Evolutionary conservation across 108 stramenopile species (phyloP).

Genomic region (Nannochloropsis gaditana): DNA sequence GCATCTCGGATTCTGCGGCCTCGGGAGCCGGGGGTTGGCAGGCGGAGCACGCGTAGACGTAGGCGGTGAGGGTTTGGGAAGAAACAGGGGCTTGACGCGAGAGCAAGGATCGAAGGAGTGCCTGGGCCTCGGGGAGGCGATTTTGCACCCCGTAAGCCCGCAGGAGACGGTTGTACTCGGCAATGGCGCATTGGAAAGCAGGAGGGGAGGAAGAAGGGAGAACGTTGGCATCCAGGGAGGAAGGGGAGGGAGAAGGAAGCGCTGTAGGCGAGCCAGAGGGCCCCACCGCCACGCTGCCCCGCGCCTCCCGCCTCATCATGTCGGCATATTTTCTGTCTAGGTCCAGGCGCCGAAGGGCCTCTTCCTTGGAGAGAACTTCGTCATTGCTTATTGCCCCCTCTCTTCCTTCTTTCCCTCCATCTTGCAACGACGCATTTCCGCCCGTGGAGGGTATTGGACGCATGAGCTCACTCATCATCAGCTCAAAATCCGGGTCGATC

Average conservation of each 20-base stretch:
- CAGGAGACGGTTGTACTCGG: neutral
- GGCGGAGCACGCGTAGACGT: constrained; percentile 4
- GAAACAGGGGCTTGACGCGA: neutral
- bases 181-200: neutral
- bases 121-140: neutral
- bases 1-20: neutral
- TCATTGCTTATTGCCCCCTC: neutral
- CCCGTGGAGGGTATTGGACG: neutral
- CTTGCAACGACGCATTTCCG: neutral
- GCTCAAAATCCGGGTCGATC: neutral
- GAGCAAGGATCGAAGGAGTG: neutral
- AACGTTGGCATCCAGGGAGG: neutral
- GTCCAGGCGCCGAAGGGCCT: constrained; percentile 19
- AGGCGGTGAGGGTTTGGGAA: neutral
- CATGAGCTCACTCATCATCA: constrained; percentile 17
- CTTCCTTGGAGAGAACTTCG: neutral
- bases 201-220: neutral
- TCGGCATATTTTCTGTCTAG: neutral
- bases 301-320: neutral
- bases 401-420: neutral
- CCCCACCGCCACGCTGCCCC: neutral
- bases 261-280: neutral
- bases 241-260: neutral
- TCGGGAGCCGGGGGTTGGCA: neutral
- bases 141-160: neutral